phyloP scores from a whole-genome alignment of 2,329 filamentous ascomycete species.

The Trichoderma afroharzianum region DNA sequence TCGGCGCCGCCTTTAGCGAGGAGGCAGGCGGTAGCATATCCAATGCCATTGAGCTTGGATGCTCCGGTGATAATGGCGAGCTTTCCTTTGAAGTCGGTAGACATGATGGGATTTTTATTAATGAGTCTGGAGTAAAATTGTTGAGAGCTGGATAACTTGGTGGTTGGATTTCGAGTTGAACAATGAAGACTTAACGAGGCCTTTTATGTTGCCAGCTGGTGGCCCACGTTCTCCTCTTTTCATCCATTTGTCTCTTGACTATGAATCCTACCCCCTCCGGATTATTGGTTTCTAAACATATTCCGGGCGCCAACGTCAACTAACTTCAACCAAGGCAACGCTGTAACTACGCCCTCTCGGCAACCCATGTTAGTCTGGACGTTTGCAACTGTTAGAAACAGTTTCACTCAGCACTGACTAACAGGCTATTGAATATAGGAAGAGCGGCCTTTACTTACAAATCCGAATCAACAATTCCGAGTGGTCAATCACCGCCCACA shows the following conservation, averaged over 20 bases:
- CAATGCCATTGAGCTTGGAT: conserved; percentile 52
- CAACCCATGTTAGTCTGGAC: not conserved
- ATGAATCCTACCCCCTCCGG: not conserved
- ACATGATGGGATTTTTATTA: not conserved
- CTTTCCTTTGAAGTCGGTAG: conserved; percentile 31
- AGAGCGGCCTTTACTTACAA: not conserved
- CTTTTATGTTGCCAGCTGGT: not conserved
- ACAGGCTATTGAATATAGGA: not conserved
- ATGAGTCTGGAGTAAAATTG: not conserved
- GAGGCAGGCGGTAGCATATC: conserved; percentile 53
- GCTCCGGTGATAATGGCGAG: conserved; percentile 50
- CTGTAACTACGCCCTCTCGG: not conserved
- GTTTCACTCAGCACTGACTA: not conserved
- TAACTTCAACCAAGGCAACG: not conserved
- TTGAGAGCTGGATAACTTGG: not conserved
- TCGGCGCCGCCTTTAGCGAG: conserved; percentile 53
- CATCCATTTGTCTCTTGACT: not conserved
- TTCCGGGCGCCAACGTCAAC: not conserved
- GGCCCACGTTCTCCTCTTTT: not conserved
- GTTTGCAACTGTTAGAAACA: not conserved
- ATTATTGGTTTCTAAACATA: not conserved
- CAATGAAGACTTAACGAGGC: not conserved
- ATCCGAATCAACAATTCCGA: not conserved
- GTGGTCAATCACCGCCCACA: not conserved
- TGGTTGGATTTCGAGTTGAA: not conserved